Evolutionary conservation across 2,329 filamentous ascomycete genomes (phyloP), one percentile per base, ranked within the genome.

Genomic region (Pestalotiopsis sp.): DNA sequence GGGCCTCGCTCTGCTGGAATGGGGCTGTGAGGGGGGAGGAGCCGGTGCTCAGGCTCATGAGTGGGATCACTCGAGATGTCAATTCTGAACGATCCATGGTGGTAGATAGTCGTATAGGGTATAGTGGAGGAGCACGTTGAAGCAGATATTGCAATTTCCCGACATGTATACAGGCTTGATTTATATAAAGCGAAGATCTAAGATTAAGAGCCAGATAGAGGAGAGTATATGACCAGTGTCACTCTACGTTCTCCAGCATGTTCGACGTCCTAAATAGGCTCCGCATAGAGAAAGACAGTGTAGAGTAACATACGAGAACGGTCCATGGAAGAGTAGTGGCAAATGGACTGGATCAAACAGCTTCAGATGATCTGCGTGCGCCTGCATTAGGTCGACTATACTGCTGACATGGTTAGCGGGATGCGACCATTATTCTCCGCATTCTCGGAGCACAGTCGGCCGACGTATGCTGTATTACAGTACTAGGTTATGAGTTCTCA

Each of bases 21-120:
- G 64, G 68, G 9, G 68, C 62, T n/a, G 68, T 65, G 3, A 65
- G 68, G 14, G 68, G 68, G 23, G 65, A 61, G 5, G 45, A 45
- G 6, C 52, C 57, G 5, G 65, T 67, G 68, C 68, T 61, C 23
- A 69, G 60, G 12, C 23, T 67, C 68, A 69, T 69, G 36, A 55
- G 49, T 23, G 68, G 68, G 11, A 69, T 61, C 12, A 69, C 65
- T 13, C 68, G 60, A 17, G 20, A 61, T 6, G 68, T 65, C 23
- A 69, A 38, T 14, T 69, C 65, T 49, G 68, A 39, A 9, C 68
- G 68, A 27, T 66, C 31, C 62, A 31, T 65, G 23, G 39, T 20
- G 45, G 1, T n/a, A 1, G 45, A 11, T 23, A n/a, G 41, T 17
- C 4, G 20, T 38, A 36, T 3, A 5, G 14, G 1, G 20, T 38